Conservation (phyloP, 345 rosid genomes). For the Eucalyptus shirleyi region DNA sequence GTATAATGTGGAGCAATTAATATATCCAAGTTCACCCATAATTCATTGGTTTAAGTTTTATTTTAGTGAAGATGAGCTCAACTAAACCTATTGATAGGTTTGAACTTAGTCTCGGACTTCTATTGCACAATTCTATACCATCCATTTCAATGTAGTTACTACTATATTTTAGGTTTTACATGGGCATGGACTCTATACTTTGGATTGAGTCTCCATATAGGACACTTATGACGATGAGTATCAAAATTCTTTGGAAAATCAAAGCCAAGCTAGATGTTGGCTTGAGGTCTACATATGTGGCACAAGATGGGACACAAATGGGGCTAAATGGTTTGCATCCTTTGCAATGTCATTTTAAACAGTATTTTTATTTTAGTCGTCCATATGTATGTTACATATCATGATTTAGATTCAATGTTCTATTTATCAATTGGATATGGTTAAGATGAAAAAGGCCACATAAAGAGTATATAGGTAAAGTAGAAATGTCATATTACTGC, state of each 20-base stretch:
- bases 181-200: background rate
- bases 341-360: background rate
- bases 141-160: background rate
- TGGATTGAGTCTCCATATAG: background rate
- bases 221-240: background rate
- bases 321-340: background rate
- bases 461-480: background rate
- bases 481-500: background rate
- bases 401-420: background rate
- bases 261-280: background rate
- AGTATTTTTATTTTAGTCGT: background rate
- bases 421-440: background rate
- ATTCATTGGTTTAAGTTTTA: background rate
- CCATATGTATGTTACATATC: background rate
- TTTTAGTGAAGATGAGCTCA: background rate
- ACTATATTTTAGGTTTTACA: background rate
- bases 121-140: no score
- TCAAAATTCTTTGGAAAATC: background rate
- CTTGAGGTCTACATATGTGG: background rate
- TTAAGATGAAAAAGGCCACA: background rate
- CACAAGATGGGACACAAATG: background rate
- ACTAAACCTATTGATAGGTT: background rate
- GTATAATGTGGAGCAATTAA: no score
- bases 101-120: background rate
- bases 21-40: background rate